Percentiles rank a stretch among this genome's conserved stretches.
These are phyloP conservation scores for Plantago coronopus DNA, from an alignment of 305 asterid species.

Conservation along the genomic window DNA sequence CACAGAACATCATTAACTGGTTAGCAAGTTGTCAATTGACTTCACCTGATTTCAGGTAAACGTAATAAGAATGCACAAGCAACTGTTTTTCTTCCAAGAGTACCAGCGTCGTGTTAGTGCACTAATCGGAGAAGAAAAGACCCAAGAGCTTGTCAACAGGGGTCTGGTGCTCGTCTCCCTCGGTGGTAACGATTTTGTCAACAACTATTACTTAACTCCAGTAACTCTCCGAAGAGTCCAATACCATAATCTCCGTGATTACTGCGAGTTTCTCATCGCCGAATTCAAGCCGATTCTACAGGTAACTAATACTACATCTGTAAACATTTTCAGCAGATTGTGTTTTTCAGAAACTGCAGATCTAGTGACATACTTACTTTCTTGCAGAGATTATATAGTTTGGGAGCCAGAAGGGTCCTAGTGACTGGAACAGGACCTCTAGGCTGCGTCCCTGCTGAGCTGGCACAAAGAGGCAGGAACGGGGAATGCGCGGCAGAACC, in stretches of 20 bases:
- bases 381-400: slow-evolving; percentile 37
- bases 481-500: slow-evolving; percentile 51
- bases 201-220: slow-evolving; percentile 51
- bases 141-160: slow-evolving; percentile 33
- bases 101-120: slow-evolving; percentile 37
- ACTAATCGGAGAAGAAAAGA: slow-evolving; percentile 33
- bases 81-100: slow-evolving; percentile 30
- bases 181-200: slow-evolving; percentile 63
- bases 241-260: slow-evolving; percentile 30
- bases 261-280: slow-evolving; percentile 32
- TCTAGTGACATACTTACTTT: not conserved
- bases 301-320: slow-evolving; percentile 23
- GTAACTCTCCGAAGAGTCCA: slow-evolving; percentile 36
- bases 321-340: not conserved
- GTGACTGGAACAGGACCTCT: slow-evolving; percentile 59
- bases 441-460: slow-evolving; percentile 51
- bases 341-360: not conserved
- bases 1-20: too few species aligned
- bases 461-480: slow-evolving; percentile 30
- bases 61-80: slow-evolving; percentile 37
- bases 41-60: slow-evolving; percentile 25
- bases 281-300: slow-evolving; percentile 41
- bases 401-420: slow-evolving; percentile 50
- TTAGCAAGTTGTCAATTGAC: not conserved
- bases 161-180: slow-evolving; percentile 45